Evolutionary conservation across 2,329 filamentous ascomycete genomes (phyloP).

Genomic region (Mycosphaerella sp.): DNA sequence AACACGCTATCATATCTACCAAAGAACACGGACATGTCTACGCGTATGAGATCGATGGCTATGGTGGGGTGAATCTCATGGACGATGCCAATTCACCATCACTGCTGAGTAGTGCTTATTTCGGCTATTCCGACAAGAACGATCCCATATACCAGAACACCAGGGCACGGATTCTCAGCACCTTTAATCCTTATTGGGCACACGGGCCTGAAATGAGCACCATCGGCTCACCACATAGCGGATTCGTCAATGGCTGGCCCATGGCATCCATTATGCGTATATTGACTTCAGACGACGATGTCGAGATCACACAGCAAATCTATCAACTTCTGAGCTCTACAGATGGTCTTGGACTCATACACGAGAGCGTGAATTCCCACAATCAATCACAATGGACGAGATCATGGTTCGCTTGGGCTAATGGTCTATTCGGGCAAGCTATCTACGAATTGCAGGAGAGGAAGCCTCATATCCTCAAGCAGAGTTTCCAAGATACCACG

Average conservation of each 20-base stretch:
- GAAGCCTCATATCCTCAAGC: slow-evolving; percentile 1
- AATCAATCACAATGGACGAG: slow-evolving; percentile 41
- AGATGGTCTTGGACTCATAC: slow-evolving; percentile 42
- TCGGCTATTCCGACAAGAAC: slow-evolving; percentile 14
- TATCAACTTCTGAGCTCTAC: slow-evolving; percentile 41
- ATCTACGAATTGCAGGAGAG: slow-evolving; percentile 1
- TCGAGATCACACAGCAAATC: slow-evolving; percentile 39
- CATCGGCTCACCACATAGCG: slow-evolving; percentile 43
- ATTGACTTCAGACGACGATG: slow-evolving; percentile 41
- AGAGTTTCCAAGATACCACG: slow-evolving; percentile 5
- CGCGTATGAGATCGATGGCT: slow-evolving; percentile 44
- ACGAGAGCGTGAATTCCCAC: slow-evolving; percentile 44
- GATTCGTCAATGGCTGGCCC: slow-evolving; percentile 34
- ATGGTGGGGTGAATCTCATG: slow-evolving; percentile 50
- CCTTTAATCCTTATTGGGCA: slow-evolving; percentile 44
- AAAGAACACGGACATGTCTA: slow-evolving; percentile 37
- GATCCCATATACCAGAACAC: slow-evolving; percentile 41
- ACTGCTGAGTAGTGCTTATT: slow-evolving; percentile 40
- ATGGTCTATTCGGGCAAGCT: slow-evolving; percentile 8
- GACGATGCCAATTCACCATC: slow-evolving; percentile 65
- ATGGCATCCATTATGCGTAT: slow-evolving; percentile 46
- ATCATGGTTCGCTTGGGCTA: slow-evolving; percentile 59
- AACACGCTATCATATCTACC: slow-evolving; percentile 36
- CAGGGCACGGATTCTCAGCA: slow-evolving; percentile 38
- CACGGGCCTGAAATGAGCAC: slow-evolving; percentile 42